Conservation (phyloP, 345 rosid genomes). For the Punica granatum region DNA sequence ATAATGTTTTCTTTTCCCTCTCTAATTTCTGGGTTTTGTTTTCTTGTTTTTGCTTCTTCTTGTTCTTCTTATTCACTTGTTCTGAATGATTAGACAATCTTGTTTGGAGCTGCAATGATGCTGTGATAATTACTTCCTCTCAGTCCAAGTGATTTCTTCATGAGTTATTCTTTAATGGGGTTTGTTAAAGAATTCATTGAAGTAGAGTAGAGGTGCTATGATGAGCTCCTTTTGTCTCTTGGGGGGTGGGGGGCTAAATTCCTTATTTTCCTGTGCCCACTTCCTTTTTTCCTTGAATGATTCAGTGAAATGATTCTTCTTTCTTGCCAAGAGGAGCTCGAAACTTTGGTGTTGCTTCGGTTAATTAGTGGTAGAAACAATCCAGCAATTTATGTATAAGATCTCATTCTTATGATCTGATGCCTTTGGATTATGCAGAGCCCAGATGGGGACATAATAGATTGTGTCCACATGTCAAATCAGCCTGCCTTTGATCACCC, state of each 20-base stretch:
- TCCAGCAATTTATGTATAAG: not conserved
- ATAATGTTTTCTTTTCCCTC: not conserved
- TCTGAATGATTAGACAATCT: too few relatives aligned
- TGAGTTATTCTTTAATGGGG: not conserved
- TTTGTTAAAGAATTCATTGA: not conserved
- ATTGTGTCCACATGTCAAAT: constrained; percentile 70
- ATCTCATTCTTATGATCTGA: constrained; percentile 1
- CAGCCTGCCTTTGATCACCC: constrained; percentile 99
- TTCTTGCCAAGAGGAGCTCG: not conserved
- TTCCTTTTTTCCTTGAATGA: not conserved
- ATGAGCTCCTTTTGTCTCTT: not conserved
- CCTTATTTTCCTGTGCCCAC: not conserved
- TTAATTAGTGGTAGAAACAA: constrained; percentile 4
- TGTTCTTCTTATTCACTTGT: not conserved
- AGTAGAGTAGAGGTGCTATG: not conserved
- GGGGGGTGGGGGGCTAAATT: not conserved
- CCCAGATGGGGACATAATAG: constrained; percentile 76
- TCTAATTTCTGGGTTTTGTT: not conserved
- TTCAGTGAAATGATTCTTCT: not conserved
- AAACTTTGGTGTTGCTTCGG: not conserved
- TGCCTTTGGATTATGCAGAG: constrained; percentile 39
- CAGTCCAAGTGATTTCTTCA: not conserved
- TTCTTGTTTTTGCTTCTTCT: too few relatives aligned
- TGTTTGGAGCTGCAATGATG: not conserved
- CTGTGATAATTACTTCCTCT: not conserved